Percentiles rank a stretch among this genome's conserved stretches.
phyloP scores from a whole-genome alignment of 1,284 basidiomycete genomes.

The Rhodotorula sp. region DNA sequence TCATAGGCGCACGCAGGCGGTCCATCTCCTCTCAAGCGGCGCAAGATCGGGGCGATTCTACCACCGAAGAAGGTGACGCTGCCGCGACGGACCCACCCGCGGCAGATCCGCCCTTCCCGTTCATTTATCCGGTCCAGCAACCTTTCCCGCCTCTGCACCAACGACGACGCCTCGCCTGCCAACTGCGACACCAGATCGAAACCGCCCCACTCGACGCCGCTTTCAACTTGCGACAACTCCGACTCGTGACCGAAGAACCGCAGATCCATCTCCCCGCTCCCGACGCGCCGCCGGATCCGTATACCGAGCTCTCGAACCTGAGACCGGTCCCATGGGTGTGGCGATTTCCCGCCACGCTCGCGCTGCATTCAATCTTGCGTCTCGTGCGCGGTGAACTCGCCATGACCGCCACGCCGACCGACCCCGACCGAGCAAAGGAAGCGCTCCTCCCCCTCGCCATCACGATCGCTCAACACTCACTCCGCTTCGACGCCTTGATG shows the following conservation, averaged over 20 bases:
- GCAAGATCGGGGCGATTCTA: neutral
- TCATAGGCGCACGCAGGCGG: slow-evolving; percentile 13
- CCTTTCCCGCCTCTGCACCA: slow-evolving; percentile 18
- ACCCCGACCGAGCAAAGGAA: neutral
- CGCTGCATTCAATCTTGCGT: slow-evolving; percentile 31
- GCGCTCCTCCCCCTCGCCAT: slow-evolving; percentile 26
- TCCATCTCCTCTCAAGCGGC: neutral
- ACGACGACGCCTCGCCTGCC: slow-evolving; percentile 16
- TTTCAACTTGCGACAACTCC: slow-evolving; percentile 40
- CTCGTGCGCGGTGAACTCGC: neutral
- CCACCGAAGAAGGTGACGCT: neutral
- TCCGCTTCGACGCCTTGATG: slow-evolving; percentile 32
- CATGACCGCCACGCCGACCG: neutral
- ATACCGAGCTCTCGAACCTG: slow-evolving; percentile 8
- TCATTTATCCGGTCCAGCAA: slow-evolving; percentile 9
- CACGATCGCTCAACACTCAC: slow-evolving; percentile 25
- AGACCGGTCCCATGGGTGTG: slow-evolving; percentile 37
- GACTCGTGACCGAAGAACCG: slow-evolving; percentile 26
- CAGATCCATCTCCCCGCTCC: slow-evolving; percentile 18
- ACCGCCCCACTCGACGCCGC: slow-evolving; percentile 60
- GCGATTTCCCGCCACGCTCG: slow-evolving; percentile 28
- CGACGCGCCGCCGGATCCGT: neutral
- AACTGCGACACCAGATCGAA: slow-evolving; percentile 38
- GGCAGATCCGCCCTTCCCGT: slow-evolving; percentile 6
- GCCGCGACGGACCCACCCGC: neutral